phyloP scores from a whole-genome alignment of 2,329 filamentous ascomycete genomes.

The Bipolaris oryzae region DNA sequence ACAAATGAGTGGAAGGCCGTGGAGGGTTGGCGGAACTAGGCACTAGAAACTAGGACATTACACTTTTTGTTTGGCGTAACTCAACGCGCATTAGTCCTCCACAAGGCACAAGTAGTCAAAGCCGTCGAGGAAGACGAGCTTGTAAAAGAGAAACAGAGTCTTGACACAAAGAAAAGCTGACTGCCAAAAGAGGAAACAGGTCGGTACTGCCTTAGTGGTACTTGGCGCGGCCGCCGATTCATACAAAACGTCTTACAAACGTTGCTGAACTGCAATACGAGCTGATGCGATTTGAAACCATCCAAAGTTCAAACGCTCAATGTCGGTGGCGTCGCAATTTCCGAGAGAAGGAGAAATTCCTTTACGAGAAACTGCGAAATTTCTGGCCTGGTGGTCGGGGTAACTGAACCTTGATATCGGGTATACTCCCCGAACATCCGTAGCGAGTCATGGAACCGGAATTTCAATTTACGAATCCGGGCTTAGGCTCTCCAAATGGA shows the following conservation, averaged over 20 bases:
- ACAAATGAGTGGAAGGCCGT: constrained; percentile 21
- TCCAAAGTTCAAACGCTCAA: constrained; percentile 5
- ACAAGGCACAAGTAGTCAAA: constrained; percentile 15
- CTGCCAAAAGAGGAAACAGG: constrained; percentile 7
- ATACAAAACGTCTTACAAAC: background rate
- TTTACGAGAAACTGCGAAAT: constrained; percentile 8
- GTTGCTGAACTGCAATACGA: background rate
- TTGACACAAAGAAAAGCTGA: constrained; percentile 10
- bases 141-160: constrained; percentile 11
- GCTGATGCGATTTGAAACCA: background rate
- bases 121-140: constrained; percentile 9
- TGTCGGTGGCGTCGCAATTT: constrained; percentile 12
- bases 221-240: constrained; percentile 1
- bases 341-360: constrained; percentile 6
- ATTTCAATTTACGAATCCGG: background rate
- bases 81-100: constrained; percentile 34
- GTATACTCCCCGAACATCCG: background rate
- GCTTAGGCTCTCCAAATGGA: background rate
- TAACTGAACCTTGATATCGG: constrained; percentile 4
- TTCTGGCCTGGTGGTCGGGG: constrained; percentile 9
- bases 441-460: background rate
- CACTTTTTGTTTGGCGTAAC: constrained; percentile 27
- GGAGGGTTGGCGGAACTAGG: constrained; percentile 34
- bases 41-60: constrained; percentile 44
- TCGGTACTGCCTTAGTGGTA: background rate